phyloP scores from a whole-genome alignment of 1,284 basidiomycete species.

The Phellopilus nigrolimitatus region DNA sequence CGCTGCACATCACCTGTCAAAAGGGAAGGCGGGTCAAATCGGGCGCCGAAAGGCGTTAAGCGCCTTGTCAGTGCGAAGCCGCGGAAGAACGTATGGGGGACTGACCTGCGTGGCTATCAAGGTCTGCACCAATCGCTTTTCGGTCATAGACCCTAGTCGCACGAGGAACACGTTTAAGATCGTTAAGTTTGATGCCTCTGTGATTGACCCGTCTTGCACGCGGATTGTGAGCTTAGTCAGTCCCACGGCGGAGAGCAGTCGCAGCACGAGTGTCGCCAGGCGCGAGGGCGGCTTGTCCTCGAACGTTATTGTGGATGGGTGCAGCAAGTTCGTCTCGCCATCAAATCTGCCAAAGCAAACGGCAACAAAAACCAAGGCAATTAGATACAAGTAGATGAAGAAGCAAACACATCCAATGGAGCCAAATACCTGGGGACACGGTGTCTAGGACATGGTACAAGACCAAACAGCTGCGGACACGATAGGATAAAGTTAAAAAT shows the following conservation, averaged over 20 bases:
- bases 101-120: slow-evolving; percentile 70
- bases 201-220: slow-evolving; percentile 50
- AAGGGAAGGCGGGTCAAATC: background rate
- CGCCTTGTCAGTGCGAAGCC: background rate
- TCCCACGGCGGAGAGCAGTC: slow-evolving; percentile 53
- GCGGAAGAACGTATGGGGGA: slow-evolving; percentile 1
- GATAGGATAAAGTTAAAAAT: slow-evolving; percentile 97
- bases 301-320: slow-evolving; percentile 70
- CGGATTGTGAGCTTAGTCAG: slow-evolving; percentile 64
- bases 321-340: slow-evolving; percentile 60
- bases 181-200: slow-evolving; percentile 80
- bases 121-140: slow-evolving; percentile 70
- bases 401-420: background rate
- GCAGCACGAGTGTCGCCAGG: slow-evolving; percentile 51
- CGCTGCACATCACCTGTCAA: slow-evolving; percentile 60
- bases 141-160: slow-evolving; percentile 74
- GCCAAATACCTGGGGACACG: slow-evolving; percentile 75
- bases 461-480: slow-evolving; percentile 90
- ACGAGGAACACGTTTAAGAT: slow-evolving; percentile 82
- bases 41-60: background rate
- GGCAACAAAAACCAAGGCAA: slow-evolving; percentile 14
- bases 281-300: slow-evolving; percentile 45
- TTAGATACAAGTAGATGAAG: background rate
- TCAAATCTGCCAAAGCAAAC: slow-evolving; percentile 54
- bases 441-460: slow-evolving; percentile 93